phyloP scores from a whole-genome alignment of 2,329 filamentous ascomycete species.

The Alternaria gansuensis region DNA sequence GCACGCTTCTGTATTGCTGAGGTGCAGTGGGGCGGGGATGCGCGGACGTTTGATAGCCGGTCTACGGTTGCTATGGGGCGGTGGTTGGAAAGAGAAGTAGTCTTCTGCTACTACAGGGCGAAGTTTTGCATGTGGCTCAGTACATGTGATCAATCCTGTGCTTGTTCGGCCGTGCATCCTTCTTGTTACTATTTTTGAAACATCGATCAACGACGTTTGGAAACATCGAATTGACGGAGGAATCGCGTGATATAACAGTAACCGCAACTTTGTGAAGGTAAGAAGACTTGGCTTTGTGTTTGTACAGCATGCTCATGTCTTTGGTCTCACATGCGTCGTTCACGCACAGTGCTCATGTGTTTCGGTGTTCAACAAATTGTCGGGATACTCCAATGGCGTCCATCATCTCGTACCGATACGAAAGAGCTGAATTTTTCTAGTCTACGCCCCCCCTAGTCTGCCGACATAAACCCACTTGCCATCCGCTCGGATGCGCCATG shows the following conservation, averaged over 20 bases:
- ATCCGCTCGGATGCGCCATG: conserved; percentile 20
- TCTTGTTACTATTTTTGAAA: neutral
- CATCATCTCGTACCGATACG: neutral
- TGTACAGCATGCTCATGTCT: neutral
- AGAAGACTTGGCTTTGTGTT: neutral
- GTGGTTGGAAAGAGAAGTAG: neutral
- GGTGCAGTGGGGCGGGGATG: neutral
- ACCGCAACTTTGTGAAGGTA: neutral
- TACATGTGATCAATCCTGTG: neutral
- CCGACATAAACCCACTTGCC: conserved; percentile 30
- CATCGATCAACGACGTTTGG: neutral
- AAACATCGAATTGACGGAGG: neutral
- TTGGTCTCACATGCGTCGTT: conserved; percentile 1
- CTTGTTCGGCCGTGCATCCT: neutral
- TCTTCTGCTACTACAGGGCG: neutral
- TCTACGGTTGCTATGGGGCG: no score
- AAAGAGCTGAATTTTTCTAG: neutral
- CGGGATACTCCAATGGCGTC: neutral
- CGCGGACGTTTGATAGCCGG: neutral
- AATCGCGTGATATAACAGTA: neutral
- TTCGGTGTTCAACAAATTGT: neutral
- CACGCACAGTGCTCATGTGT: neutral
- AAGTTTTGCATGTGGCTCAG: neutral
- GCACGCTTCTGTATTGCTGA: neutral
- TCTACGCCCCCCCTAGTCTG: neutral